Evolutionary conservation across 2,329 filamentous ascomycete species (phyloP).

Genomic region (Chrysosporium queenslandicum): DNA sequence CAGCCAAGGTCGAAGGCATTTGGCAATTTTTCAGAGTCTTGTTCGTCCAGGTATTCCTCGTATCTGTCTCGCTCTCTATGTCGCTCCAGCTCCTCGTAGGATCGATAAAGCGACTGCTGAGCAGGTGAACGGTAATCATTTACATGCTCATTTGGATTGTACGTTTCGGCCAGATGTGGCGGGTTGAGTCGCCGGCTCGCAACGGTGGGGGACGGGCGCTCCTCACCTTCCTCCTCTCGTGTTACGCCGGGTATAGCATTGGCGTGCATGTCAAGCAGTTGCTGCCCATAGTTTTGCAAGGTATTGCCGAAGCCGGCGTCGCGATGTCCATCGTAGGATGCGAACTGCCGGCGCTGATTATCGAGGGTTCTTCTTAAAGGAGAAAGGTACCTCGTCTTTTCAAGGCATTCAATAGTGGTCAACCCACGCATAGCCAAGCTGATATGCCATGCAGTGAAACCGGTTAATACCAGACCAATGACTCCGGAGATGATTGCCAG

Average conservation of each 20-base stretch:
- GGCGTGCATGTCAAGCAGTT: conserved; percentile 69
- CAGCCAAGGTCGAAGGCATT: conserved; percentile 89
- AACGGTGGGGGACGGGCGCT: conserved; percentile 32
- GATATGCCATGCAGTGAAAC: conserved; percentile 88
- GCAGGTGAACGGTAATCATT: conserved; percentile 34
- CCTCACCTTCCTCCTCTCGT: conserved; percentile 71
- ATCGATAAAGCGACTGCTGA: conserved; percentile 36
- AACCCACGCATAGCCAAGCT: conserved; percentile 66
- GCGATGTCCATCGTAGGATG: conserved; percentile 25
- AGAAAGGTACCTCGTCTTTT: conserved; percentile 88
- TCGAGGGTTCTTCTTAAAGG: conserved; percentile 64
- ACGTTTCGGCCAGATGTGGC: conserved; percentile 3
- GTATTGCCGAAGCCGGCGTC: conserved; percentile 28
- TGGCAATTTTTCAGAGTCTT: conserved; percentile 76
- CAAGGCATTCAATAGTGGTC: conserved; percentile 92
- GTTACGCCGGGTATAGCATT: conserved; percentile 73
- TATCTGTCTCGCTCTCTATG: conserved; percentile 59
- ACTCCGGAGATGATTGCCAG: conserved; percentile 80
- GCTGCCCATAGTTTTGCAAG: conserved; percentile 56
- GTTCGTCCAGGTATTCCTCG: conserved; percentile 74
- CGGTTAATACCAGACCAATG: conserved; percentile 76
- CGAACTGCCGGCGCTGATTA: conserved; percentile 45
- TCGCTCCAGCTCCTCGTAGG: conserved; percentile 50
- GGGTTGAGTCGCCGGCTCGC: conserved; percentile 16
- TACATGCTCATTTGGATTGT: conserved; percentile 16